A percentile compares a stretch with the other conserved stretches of the same genome.
These are phyloP conservation scores for Terfezia claveryi DNA, from an alignment of 495 filamentous ascomycete species.

Conservation along the genomic window DNA sequence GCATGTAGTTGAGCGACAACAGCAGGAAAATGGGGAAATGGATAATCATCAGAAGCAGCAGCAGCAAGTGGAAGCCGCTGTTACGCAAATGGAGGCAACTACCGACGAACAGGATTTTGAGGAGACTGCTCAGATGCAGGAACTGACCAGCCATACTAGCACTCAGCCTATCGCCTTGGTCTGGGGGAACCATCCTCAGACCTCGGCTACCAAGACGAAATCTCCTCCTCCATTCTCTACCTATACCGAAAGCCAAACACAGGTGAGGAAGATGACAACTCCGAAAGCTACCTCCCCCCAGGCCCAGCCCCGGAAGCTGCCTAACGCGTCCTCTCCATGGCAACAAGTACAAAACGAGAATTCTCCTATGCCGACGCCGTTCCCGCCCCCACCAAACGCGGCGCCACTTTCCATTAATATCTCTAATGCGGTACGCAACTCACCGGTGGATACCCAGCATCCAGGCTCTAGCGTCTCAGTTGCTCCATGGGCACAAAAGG, in stretches of 20 bases:
- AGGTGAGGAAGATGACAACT: background rate
- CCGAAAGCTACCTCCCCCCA: background rate
- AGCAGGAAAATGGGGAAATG: constrained; percentile 10
- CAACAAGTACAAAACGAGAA: constrained; percentile 60
- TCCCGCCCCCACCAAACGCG: constrained; percentile 12
- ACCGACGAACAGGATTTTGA: background rate
- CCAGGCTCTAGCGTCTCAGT: constrained; percentile 33
- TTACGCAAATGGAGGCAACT: background rate
- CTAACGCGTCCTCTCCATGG: constrained; percentile 33
- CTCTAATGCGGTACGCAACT: constrained; percentile 9
- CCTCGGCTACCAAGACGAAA: constrained; percentile 19
- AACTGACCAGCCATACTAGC: background rate
- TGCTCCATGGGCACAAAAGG: constrained; percentile 72
- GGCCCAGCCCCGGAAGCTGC: background rate
- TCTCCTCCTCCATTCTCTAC: background rate
- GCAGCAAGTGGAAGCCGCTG: constrained; percentile 8
- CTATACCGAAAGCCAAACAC: background rate
- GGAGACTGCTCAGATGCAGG: constrained; percentile 14
- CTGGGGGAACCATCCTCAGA: background rate
- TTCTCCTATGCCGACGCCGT: constrained; percentile 5
- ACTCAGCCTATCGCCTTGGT: no score
- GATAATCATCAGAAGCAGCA: constrained; percentile 7
- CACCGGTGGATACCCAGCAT: constrained; percentile 30
- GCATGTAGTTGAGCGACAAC: constrained; percentile 13
- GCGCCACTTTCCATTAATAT: constrained; percentile 4